These are phyloP conservation scores for Pseudopediastrum boryanum DNA, from an alignment of 139 green algal genomes.

Conservation along the genomic window DNA sequence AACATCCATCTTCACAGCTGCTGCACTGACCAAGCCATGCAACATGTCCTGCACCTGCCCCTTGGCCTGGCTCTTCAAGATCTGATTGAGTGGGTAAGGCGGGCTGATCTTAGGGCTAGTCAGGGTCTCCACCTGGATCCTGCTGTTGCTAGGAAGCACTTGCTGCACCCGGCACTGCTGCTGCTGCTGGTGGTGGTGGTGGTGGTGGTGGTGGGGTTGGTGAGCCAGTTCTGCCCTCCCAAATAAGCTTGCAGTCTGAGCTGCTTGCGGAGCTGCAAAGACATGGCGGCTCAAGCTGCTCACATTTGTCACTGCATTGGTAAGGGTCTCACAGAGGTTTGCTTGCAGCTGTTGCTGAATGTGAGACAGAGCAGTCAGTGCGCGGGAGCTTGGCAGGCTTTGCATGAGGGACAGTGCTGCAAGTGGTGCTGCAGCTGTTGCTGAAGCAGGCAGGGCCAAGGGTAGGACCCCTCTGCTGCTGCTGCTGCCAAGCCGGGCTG, in stretches of 20 bases:
- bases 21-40: conserved; percentile 24
- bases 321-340: too few relatives aligned
- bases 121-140: conserved; percentile 8
- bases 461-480: neutral
- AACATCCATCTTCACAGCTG: neutral
- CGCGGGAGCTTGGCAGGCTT: neutral
- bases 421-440: neutral
- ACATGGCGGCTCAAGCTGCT: too few relatives aligned
- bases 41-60: conserved; percentile 36
- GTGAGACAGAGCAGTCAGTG: too few relatives aligned
- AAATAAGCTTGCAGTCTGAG: too few relatives aligned
- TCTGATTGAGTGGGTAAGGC: conserved; percentile 22
- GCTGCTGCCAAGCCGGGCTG: neutral
- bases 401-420: neutral
- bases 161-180: conserved; percentile 15
- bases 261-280: too few relatives aligned
- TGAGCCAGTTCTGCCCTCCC: too few relatives aligned
- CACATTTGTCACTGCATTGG: too few relatives aligned
- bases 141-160: neutral
- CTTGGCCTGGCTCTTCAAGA: conserved; percentile 30
- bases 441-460: neutral
- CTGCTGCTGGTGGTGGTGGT: conserved; percentile 5
- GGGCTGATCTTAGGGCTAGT: conserved; percentile 30
- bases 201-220: neutral
- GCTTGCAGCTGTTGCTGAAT: neutral